Conservation (phyloP, 257 asterid species). For the Perilla frutescens region DNA sequence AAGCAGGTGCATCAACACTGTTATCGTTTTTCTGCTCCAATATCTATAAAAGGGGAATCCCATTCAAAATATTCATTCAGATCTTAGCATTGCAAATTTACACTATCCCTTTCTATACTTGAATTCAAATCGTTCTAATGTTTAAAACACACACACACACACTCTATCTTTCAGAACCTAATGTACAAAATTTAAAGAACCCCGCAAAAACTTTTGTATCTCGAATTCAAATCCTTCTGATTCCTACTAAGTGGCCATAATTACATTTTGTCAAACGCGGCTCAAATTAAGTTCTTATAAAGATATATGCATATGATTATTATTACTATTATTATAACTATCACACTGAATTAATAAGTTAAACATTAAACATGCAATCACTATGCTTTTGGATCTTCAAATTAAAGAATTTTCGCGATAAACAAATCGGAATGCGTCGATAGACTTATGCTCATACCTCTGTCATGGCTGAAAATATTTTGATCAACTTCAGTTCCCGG, state of each 20-base stretch:
- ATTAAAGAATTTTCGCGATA: constrained; percentile 6
- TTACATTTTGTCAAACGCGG: not conserved
- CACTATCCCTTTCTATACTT: not conserved
- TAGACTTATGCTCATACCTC: constrained; percentile 56
- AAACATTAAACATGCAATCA: not conserved
- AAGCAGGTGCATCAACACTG: constrained; percentile 8
- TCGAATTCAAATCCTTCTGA: constrained; percentile 20
- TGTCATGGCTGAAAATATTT: constrained; percentile 70
- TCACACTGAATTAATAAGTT: not conserved
- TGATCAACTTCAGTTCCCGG: constrained; percentile 24
- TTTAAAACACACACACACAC: no score
- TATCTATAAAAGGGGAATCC: not conserved
- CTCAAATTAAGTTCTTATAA: not conserved
- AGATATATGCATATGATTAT: not conserved
- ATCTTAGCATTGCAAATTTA: not conserved
- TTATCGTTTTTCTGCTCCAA: not conserved
- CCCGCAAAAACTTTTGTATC: not conserved
- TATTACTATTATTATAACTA: not conserved
- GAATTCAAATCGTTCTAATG: no score
- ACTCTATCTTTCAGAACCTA: not conserved
- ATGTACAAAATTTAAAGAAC: not conserved
- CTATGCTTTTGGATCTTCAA: constrained; percentile 13
- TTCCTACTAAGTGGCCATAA: not conserved
- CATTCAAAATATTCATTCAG: not conserved
- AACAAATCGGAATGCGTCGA: not conserved